Evolutionary conservation across 352 stramenopile genomes (phyloP), one percentile per base, ranked within the genome.

Genomic region (Phytopythium mirpurense): DNA sequence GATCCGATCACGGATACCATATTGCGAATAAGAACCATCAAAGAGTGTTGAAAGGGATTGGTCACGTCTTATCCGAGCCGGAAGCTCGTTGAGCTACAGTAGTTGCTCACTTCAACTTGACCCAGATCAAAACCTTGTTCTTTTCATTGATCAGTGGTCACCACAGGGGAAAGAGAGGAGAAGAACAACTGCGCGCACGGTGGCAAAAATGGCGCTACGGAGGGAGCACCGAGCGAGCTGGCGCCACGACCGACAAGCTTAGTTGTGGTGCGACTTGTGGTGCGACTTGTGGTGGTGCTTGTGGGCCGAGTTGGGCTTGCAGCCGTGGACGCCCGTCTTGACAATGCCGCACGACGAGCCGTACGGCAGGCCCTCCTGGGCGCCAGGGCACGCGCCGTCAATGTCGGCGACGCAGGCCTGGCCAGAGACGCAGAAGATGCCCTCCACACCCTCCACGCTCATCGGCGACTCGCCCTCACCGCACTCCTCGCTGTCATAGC

Each of bases 311-410:
- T 72, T 66, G 11, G 62, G 69, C 59, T 65, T 70, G 62, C 70
- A 85, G n/a, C 70, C 71, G 46, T 74, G 75, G 10, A 65, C 68
- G 19, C 67, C 51, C 24, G 40, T 50, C 51, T 48, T 42, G 7
- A 49, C 40, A 3, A 27, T 41, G 32, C 14, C 41, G 40, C 43
- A 62, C 38, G 54, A 60, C 63, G 57, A 60, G 34, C 57, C 73
- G 47, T 58, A 34, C n/a, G 47, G 49, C 21, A 58, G 54, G 31
- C 54, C 54, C 10, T 53, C 43, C 54, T 59, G 54, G 2, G 37
- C 34, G 16, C 54, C 54, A 14, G 54, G 54, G 27, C 54, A 59
- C 24, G 44, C 26, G 7, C 54, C 54, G 35, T 59, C 32, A 26
- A 49, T 59, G 43, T 53, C 43, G 6, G 42, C 52, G 9, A 52